phyloP scores from a whole-genome alignment of 1,139 yeast species.

The Ogataea hybrid region DNA sequence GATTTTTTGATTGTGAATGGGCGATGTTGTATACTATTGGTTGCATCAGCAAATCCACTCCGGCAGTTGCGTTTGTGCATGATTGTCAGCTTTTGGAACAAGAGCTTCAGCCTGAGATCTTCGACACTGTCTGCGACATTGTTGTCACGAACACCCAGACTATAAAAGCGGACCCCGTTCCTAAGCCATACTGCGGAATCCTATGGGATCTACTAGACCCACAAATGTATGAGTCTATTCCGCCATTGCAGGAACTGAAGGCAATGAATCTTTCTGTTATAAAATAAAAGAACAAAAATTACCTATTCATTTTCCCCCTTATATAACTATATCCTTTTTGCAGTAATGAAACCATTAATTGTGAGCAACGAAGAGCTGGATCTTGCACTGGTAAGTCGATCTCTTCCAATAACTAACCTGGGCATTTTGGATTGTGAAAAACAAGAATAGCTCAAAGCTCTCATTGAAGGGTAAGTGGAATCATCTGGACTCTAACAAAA shows the following conservation, averaged over 20 bases:
- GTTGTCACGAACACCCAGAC: constrained; percentile 26
- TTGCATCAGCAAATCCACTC: constrained; percentile 22
- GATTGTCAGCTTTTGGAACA: constrained; percentile 29
- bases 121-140: constrained; percentile 31
- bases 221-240: constrained; percentile 28
- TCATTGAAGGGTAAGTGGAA: constrained; percentile 10
- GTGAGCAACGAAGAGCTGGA: constrained; percentile 8
- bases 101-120: constrained; percentile 27
- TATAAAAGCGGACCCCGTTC: constrained; percentile 17
- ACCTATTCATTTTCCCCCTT: constrained; percentile 5
- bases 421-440: constrained; percentile 11
- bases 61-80: constrained; percentile 30
- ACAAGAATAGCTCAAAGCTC: constrained; percentile 9
- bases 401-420: neutral
- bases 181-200: constrained; percentile 29
- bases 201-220: constrained; percentile 28
- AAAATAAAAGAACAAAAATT: neutral
- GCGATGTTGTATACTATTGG: constrained; percentile 29
- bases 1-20: constrained; percentile 32
- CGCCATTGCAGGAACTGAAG: constrained; percentile 27
- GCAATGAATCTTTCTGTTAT: constrained; percentile 8
- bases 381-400: constrained; percentile 14
- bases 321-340: neutral
- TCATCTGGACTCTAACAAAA: neutral
- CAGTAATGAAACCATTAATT: neutral